A percentile compares a stretch with the other conserved stretches of the same genome.
phyloP scores from a whole-genome alignment of 2,329 filamentous ascomycete genomes.

The Pyricularia grisea region DNA sequence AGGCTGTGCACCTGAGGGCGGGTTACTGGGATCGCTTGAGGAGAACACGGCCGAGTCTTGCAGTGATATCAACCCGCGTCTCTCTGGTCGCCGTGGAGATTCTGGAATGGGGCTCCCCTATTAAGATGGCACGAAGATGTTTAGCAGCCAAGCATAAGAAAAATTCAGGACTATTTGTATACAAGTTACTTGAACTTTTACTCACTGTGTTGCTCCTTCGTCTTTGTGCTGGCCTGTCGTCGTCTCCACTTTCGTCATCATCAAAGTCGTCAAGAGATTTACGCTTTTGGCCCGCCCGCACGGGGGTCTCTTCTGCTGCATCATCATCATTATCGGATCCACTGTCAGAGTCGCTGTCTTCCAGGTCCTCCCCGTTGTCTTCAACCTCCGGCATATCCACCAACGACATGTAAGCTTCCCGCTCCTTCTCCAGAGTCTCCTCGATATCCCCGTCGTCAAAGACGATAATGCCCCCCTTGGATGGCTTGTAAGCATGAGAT shows the following conservation, averaged over 20 bases:
- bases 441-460: constrained; percentile 96
- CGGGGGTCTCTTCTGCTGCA: constrained; percentile 23
- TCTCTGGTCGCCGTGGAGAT: constrained; percentile 51
- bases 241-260: constrained; percentile 64
- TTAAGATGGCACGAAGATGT: neutral
- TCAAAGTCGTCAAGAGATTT: constrained; percentile 70
- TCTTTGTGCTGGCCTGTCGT: constrained; percentile 67
- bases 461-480: constrained; percentile 81
- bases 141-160: neutral
- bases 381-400: constrained; percentile 86
- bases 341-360: constrained; percentile 45
- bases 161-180: neutral
- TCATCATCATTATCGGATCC: constrained; percentile 46
- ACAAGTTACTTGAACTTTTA: constrained; percentile 15
- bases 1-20: constrained; percentile 49
- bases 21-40: constrained; percentile 39
- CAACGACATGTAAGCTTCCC: constrained; percentile 75
- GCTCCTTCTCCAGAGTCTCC: constrained; percentile 64
- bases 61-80: constrained; percentile 50
- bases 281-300: constrained; percentile 55
- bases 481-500: constrained; percentile 60
- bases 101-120: constrained; percentile 58
- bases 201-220: constrained; percentile 81
- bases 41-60: constrained; percentile 34
- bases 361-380: constrained; percentile 57